Conservation (phyloP, 345 rosid species). For the Orychophragmus violaceus region DNA sequence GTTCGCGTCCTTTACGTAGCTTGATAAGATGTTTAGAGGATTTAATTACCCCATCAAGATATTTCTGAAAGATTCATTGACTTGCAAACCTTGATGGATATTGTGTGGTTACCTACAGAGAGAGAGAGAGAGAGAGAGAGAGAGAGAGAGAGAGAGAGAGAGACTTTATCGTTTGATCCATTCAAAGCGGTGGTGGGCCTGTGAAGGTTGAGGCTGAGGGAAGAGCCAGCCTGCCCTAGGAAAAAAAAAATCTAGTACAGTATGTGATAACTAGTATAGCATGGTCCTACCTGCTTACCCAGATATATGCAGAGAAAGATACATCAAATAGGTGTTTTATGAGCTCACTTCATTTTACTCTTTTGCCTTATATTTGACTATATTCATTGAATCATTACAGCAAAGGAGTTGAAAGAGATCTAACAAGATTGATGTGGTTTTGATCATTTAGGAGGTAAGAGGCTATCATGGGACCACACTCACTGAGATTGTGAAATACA, state of each 20-base stretch:
- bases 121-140: conserved; percentile 22
- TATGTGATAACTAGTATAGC: conserved; percentile 19
- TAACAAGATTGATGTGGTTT: not conserved
- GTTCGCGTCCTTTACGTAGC: not conserved
- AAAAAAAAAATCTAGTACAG: not conserved
- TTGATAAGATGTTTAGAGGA: conserved; percentile 13
- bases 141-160: conserved; percentile 22
- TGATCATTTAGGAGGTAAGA: not conserved
- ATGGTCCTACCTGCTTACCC: conserved; percentile 27
- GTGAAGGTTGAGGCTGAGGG: conserved; percentile 13
- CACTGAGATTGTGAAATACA: conserved; percentile 2
- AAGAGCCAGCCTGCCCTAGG: conserved; percentile 4
- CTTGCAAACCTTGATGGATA: not conserved
- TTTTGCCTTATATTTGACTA: not conserved
- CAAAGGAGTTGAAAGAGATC: not conserved
- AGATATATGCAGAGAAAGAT: conserved; percentile 11
- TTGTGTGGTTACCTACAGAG: conserved; percentile 3
- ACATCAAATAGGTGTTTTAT: conserved; percentile 2
- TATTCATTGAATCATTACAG: not conserved
- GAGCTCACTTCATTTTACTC: not conserved
- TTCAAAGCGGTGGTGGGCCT: conserved; percentile 28
- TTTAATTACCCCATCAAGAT: conserved; percentile 2
- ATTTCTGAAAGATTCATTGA: not conserved
- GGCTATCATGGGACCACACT: conserved; percentile 27
- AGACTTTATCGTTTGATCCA: not conserved